These are phyloP conservation scores for Chlorella sp. DNA, from an alignment of 139 green algal genomes.

Conservation along the genomic window DNA sequence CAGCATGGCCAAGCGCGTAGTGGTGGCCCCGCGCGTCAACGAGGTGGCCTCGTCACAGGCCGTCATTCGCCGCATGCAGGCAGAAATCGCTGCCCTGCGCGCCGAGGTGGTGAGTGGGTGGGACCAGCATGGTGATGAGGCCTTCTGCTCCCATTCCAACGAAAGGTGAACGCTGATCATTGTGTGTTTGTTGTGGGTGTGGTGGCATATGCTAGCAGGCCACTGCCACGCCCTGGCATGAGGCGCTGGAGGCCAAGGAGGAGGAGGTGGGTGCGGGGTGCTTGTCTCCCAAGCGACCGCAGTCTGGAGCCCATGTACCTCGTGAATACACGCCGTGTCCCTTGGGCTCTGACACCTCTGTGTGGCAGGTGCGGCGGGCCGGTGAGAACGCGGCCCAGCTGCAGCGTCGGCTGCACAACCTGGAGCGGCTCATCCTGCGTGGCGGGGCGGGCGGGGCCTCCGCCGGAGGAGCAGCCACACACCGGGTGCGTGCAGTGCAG, in stretches of 20 bases:
- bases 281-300: too few species aligned
- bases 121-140: too few species aligned
- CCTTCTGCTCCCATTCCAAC: too few species aligned
- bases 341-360: background rate
- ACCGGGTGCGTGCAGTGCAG: background rate
- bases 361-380: background rate
- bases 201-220: too few species aligned
- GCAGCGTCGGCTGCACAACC: slow-evolving; percentile 28
- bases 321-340: too few species aligned
- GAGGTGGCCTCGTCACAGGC: slow-evolving; percentile 46
- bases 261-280: slow-evolving; percentile 16
- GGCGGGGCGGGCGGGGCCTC: background rate
- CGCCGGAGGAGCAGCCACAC: too few species aligned
- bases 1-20: slow-evolving; percentile 79
- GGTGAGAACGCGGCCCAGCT: slow-evolving; percentile 14
- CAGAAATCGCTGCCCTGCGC: slow-evolving; percentile 58
- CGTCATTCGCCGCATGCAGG: slow-evolving; percentile 67
- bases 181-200: too few species aligned
- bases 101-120: slow-evolving; percentile 1
- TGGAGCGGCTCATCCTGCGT: slow-evolving; percentile 39
- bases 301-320: too few species aligned
- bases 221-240: slow-evolving; percentile 5
- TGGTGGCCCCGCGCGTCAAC: slow-evolving; percentile 49
- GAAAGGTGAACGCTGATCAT: too few species aligned
- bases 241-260: slow-evolving; percentile 18